Evolutionary conservation across 83 land plant species (phyloP).

Genomic region (Diphasiastrum complanatum): DNA sequence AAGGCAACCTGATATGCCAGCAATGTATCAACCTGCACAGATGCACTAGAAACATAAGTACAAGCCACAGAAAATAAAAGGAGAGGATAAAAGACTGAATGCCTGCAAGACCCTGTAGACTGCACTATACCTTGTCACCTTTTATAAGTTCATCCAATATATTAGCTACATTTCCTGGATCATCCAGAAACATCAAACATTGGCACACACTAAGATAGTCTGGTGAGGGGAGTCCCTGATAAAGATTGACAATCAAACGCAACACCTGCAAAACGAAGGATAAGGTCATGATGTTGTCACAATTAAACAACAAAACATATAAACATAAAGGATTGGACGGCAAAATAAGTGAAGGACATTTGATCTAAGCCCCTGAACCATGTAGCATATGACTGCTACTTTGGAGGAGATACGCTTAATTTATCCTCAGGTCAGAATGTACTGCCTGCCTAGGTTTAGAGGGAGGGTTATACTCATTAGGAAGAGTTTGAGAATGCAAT

Average conservation of each 20-base stretch:
- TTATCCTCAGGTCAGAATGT: no score
- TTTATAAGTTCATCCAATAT: conserved; percentile 61
- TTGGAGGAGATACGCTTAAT: no score
- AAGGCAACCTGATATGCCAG: conserved; percentile 90
- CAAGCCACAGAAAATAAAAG: neutral
- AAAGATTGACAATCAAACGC: conserved; percentile 66
- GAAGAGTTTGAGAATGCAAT: no score
- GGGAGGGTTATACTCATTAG: no score
- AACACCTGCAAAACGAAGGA: conserved; percentile 58
- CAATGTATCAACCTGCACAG: conserved; percentile 55
- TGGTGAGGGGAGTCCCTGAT: conserved; percentile 59
- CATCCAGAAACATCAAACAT: conserved; percentile 89
- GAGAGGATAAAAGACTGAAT: neutral
- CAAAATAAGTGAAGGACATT: neutral
- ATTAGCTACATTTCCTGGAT: conserved; percentile 65
- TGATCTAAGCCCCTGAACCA: no score
- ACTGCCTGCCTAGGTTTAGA: no score
- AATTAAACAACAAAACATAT: no score
- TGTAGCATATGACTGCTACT: no score
- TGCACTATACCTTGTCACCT: conserved; percentile 36
- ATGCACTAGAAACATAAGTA: neutral
- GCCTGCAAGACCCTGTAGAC: neutral
- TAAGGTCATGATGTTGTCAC: no score
- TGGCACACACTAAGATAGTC: conserved; percentile 92
- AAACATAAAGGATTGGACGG: no score